Base-by-base conservation (phyloP, 345 rosid genomes). In the Viola odorata region DNA sequence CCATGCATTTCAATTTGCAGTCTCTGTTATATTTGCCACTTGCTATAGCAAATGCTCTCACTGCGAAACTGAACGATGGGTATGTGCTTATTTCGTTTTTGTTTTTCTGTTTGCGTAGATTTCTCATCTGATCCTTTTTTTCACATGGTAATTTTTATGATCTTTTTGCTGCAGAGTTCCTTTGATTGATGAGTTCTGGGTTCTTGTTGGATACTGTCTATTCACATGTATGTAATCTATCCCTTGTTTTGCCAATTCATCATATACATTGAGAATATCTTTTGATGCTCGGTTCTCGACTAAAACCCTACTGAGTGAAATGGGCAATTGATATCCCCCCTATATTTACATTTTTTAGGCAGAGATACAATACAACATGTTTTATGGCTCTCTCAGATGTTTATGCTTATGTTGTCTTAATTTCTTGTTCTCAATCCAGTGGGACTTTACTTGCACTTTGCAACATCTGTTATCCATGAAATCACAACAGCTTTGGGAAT, bases 51-150 rank as follows among this genome's bases (percentile, higher is more conserved):
- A 95, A 95, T 53, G 91, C 82, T 61, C 91, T 95, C 51, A 84
- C 99, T 3, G 95, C 99, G 36, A 88, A 70, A 76, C 77, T 95
- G 68, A 91, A 90, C 76, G 96, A 78, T 63, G 99, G 99, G 99
- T 94, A 84, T 64, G 87, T 72, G 23, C 8, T 55, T 6, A 38
- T 73, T 66, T 14, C 37, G 39, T 56, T 44, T 40, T 51, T 8
- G 42, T 41, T 53, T 8, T 60, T 62, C 53, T 36, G 48, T 16
- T 5, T 61, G 6, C 6, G 41, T n/a, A 12, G 15, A 17, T 39
- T 41, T 55, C 6, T 39, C 39, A n/a, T 60, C 50, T 44, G 15
- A 41, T 51, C 10, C 13, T 41, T 56, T 65, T 15, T 44, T 17
- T 61, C 11, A 5, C 41, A 11, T 69, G 14, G 50, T 57, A 57